A percentile compares a stretch with the other conserved stretches of the same genome.
phyloP scores from a whole-genome alignment of 305 asterid genomes.

The Fraxinus sp. region DNA sequence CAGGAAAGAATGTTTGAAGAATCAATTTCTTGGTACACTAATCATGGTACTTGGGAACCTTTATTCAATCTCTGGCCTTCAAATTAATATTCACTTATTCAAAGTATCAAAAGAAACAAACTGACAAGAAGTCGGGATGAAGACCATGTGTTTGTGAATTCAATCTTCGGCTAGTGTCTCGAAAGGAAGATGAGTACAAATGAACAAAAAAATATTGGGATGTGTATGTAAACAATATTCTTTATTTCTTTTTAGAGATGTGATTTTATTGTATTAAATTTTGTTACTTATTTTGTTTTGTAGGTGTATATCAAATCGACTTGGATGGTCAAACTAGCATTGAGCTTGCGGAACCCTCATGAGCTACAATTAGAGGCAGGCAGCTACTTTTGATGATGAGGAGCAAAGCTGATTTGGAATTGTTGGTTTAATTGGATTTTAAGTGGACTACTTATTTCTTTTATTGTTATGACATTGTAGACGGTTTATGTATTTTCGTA shows the following conservation, averaged over 20 bases:
- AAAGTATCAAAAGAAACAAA: neutral
- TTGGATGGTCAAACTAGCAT: neutral
- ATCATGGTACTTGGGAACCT: neutral
- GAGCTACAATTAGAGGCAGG: neutral
- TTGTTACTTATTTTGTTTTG: neutral
- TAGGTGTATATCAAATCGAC: neutral
- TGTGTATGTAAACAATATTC: no score
- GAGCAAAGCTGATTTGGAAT: neutral
- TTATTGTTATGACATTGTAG: neutral
- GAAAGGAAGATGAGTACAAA: neutral
- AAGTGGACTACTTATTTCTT: neutral
- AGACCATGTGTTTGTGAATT: neutral
- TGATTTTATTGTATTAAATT: neutral
- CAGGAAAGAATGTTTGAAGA: neutral
- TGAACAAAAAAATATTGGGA: neutral
- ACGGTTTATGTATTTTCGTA: neutral
- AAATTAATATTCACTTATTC: neutral
- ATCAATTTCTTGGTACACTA: neutral
- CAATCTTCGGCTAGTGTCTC: neutral
- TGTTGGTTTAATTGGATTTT: neutral
- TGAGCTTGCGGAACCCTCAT: neutral
- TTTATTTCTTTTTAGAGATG: neutral
- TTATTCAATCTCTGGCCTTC: neutral
- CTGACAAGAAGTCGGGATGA: neutral
- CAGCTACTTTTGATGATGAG: neutral